A percentile compares a stretch with the other conserved stretches of the same genome.
Evolutionary conservation across 2,329 filamentous ascomycete genomes (phyloP).

Genomic region (Gnomoniopsis smithogilvyi): DNA sequence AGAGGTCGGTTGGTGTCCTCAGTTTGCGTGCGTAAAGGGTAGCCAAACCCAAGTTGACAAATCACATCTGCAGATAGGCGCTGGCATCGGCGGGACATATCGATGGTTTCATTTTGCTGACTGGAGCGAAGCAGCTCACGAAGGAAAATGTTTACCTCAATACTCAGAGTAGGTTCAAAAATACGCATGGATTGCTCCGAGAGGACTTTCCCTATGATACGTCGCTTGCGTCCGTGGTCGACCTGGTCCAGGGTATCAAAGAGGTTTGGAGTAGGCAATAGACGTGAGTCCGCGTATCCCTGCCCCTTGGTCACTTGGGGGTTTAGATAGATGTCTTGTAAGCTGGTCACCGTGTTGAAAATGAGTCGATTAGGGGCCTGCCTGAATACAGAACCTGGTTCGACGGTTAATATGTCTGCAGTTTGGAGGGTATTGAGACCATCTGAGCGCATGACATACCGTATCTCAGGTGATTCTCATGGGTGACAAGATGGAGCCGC

Average conservation of each 20-base stretch:
- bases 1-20: background rate
- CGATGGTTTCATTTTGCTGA: background rate
- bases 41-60: background rate
- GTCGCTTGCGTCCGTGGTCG: constrained; percentile 16
- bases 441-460: background rate
- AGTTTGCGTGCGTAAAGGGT: background rate
- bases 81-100: background rate
- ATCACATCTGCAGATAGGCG: background rate
- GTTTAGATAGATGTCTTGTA: constrained; percentile 18
- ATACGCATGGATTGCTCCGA: constrained; percentile 18
- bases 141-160: constrained; percentile 2
- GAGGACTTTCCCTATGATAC: constrained; percentile 15
- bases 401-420: background rate
- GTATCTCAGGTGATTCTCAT: constrained; percentile 9
- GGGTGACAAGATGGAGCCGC: constrained; percentile 9
- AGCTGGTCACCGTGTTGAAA: constrained; percentile 17
- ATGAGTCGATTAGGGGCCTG: constrained; percentile 18
- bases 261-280: background rate
- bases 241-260: constrained; percentile 15
- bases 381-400: constrained; percentile 8
- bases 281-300: background rate
- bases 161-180: constrained; percentile 20
- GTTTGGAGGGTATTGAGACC: background rate
- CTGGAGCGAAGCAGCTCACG: background rate
- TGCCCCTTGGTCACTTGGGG: constrained; percentile 8